Conservation (phyloP, 441 rosid species). For the Macaranga tanarius region DNA sequence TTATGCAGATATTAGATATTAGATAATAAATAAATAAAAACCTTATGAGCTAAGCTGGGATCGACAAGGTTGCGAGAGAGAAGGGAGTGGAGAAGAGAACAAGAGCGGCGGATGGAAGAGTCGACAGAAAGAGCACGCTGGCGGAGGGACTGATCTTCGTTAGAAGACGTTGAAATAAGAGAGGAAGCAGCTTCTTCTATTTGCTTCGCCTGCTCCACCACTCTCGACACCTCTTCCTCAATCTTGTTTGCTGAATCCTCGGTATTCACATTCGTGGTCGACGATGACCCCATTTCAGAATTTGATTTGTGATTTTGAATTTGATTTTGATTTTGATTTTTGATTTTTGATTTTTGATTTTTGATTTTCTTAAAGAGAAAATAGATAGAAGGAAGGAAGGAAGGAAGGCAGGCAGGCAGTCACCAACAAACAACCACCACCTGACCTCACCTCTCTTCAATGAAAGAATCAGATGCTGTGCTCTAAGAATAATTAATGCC, state of each 20-base stretch:
- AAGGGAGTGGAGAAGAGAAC: constrained; percentile 43
- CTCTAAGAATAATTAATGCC: no score
- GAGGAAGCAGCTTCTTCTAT: constrained; percentile 77
- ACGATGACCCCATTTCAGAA: constrained; percentile 26
- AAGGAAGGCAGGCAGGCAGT: no score
- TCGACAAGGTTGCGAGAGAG: constrained; percentile 46
- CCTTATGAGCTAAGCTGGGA: constrained; percentile 71
- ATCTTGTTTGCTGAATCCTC: constrained; percentile 39
- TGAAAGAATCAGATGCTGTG: no score
- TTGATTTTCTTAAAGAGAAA: no score
- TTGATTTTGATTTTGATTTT: no score
- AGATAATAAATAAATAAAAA: no score
- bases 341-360: no score
- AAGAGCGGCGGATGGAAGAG: constrained; percentile 70
- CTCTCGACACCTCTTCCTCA: constrained; percentile 66
- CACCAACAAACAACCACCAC: no score
- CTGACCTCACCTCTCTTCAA: no score
- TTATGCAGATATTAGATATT: no score
- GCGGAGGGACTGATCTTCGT: constrained; percentile 71
- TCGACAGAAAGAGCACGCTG: constrained; percentile 70
- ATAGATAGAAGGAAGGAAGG: no score
- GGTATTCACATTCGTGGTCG: constrained; percentile 7
- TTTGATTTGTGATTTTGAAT: no score
- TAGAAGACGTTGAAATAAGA: constrained; percentile 47
- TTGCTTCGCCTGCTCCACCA: constrained; percentile 72